Evolutionary conservation across 306 rosid genomes (phyloP), one percentile per base, ranked within the genome.

Genomic region (Acacia acuminata): DNA sequence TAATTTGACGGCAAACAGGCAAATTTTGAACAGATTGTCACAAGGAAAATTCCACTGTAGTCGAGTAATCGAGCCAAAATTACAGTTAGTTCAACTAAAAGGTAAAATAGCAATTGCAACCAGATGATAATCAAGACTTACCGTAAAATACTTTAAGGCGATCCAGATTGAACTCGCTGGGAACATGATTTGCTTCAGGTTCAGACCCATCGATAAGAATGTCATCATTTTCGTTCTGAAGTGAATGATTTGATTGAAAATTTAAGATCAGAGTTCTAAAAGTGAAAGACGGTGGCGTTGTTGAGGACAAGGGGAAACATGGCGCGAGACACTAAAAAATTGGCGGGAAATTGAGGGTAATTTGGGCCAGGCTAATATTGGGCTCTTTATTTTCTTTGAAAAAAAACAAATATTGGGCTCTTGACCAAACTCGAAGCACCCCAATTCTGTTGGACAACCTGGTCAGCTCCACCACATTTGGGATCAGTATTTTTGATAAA

Each of bases 91-190:
- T 4, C 8, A 36, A 36, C 7, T 36, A 36, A 36, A 36, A 36
- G 40, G 40, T 5, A 36, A 36, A 36, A 36, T 5, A 47, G 17
- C 12, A 42, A 22, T 13, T 42, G 70, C n/a, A 20, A 12, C 4
- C 9, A 27, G 42, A 48, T 27, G 48, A 20, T 60, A 42, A 56
- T 22, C 2, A 36, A 40, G 64, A 14, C 78, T 25, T 88, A 94
- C 97, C 91, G 55, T 92, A 94, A 64, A 90, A 92, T 53, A 87
- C 73, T 83, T 89, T 89, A 79, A 92, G 91, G 80, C 88, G 89
- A 77, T 82, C 82, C 22, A 81, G 47, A 44, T 88, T 79, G 71
- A 92, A 88, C 42, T 42, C 91, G 47, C 81, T 87, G 17, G 88
- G 76, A 78, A 79, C 79, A 4, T 19, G 64, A 20, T 67, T 80